Base-by-base conservation (phyloP, 495 filamentous ascomycete species). In the Penicillium parvum region DNA sequence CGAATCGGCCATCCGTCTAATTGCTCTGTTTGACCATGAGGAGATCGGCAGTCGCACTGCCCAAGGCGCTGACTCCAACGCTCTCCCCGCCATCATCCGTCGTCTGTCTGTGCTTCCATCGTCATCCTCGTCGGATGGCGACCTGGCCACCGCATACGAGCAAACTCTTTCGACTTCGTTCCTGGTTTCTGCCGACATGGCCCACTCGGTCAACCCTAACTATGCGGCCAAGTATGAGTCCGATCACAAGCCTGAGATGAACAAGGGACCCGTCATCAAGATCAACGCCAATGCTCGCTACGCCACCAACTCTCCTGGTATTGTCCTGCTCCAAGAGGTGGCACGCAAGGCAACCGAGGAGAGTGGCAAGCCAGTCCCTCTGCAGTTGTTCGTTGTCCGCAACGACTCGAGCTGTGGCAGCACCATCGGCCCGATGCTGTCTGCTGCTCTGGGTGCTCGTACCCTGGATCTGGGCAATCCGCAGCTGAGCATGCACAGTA, bases 261-360 rank as follows among this genome's bases (percentile, higher is more conserved):
- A 99, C 76, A 86, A 88, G 64, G 92, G 92, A 26, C 83, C 86
- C 11, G 90, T 96, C 28, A 87, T 99, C 70, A 99, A 99, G 72
- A 74, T 99, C 70, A 99, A 99, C 64, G 92, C 94, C 36, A 97
- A 96, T 59, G 86, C 89, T 37, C 82, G 90, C 36, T 99, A 99
- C 64, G 87, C 89, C 27, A 96, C 92, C 40, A 96, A 96, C 69
- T 85, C 88, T 3, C 92, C 94, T 10, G 92, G 94, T 12, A 95
- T 96, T 48, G 91, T 94, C 7, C 72, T 97, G 18, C 65, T 96
- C 23, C 85, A 95, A 64, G 91, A 97, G 70, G 78, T 81, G 23
- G 92, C 92, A 7, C 79, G 78, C 37, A 74, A 83, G 43, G 77
- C 79, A 6, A 58, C 62, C 8, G 57, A 73, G 27, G 52, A 73